phyloP scores from a whole-genome alignment of 2,329 filamentous ascomycete genomes.

The Pseudocercospora pini-densiflorae region DNA sequence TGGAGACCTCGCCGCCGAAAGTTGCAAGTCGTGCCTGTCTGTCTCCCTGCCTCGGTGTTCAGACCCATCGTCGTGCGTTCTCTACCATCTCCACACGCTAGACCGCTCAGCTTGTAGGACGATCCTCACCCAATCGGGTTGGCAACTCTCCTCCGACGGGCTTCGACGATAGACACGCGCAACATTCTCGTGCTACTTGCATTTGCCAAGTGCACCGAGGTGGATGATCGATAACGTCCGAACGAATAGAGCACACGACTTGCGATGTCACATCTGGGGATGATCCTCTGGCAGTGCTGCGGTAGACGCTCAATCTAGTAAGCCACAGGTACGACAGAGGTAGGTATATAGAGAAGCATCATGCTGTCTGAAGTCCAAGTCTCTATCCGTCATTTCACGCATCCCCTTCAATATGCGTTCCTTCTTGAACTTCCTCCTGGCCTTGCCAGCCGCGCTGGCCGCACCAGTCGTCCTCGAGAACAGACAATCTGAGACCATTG shows the following conservation, averaged over 20 bases:
- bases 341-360: conserved; percentile 14
- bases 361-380: conserved; percentile 28
- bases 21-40: not conserved
- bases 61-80: not conserved
- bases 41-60: conserved; percentile 1
- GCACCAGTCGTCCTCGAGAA: conserved; percentile 28
- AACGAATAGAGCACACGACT: conserved; percentile 10
- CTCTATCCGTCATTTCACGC: not conserved
- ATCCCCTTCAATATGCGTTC: conserved; percentile 24
- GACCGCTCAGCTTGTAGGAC: not conserved
- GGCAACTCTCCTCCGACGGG: not conserved
- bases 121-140: conserved; percentile 2
- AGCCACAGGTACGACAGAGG: not conserved
- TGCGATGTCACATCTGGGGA: not conserved
- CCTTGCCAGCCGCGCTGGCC: conserved; percentile 29
- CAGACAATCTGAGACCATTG: conserved; percentile 25
- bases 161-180: conserved; percentile 9
- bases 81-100: not conserved
- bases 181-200: conserved; percentile 22
- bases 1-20: conserved; percentile 1
- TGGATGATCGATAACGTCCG: not conserved
- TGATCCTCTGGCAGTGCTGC: not conserved
- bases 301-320: not conserved
- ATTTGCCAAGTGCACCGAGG: conserved; percentile 8
- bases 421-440: conserved; percentile 28